phyloP scores from a whole-genome alignment of 2,329 filamentous ascomycete genomes.

The Samsoniella hepiali region DNA sequence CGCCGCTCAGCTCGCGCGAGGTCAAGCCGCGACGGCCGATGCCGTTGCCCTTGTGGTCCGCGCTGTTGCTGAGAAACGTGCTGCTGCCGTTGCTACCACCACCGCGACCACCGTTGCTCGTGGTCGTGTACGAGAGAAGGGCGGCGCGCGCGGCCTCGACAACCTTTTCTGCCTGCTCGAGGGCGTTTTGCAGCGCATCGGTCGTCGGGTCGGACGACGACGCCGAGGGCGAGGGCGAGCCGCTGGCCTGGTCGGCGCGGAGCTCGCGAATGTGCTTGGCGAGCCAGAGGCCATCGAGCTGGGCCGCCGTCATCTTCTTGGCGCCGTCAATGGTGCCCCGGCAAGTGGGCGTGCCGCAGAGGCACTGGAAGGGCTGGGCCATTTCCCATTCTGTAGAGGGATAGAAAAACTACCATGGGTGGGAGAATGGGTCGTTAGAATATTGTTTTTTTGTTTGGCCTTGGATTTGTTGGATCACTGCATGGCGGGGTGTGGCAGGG shows the following conservation, averaged over 20 bases:
- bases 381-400: conserved; percentile 73
- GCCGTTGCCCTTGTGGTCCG: conserved; percentile 19
- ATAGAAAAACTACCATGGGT: conserved; percentile 60
- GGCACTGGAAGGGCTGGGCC: conserved; percentile 68
- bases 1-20: conserved; percentile 54
- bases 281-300: conserved; percentile 58
- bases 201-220: conserved; percentile 38
- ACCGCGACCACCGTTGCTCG: conserved; percentile 19
- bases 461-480: background rate
- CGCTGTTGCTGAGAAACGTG: conserved; percentile 24
- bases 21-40: conserved; percentile 44
- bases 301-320: conserved; percentile 51
- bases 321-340: conserved; percentile 62
- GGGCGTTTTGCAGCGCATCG: conserved; percentile 40
- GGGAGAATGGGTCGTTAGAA: background rate
- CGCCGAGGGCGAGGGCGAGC: conserved; percentile 17
- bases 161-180: conserved; percentile 46
- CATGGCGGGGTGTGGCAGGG: background rate
- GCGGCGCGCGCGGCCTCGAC: conserved; percentile 45
- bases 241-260: conserved; percentile 39
- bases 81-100: conserved; percentile 19
- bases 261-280: conserved; percentile 59
- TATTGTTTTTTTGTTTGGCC: background rate
- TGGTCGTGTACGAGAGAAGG: conserved; percentile 37
- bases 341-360: conserved; percentile 57